A percentile compares a stretch with the other conserved stretches of the same genome.
Evolutionary conservation across 768 basidiomycete species (phyloP).

Genomic region (Russula lepida): DNA sequence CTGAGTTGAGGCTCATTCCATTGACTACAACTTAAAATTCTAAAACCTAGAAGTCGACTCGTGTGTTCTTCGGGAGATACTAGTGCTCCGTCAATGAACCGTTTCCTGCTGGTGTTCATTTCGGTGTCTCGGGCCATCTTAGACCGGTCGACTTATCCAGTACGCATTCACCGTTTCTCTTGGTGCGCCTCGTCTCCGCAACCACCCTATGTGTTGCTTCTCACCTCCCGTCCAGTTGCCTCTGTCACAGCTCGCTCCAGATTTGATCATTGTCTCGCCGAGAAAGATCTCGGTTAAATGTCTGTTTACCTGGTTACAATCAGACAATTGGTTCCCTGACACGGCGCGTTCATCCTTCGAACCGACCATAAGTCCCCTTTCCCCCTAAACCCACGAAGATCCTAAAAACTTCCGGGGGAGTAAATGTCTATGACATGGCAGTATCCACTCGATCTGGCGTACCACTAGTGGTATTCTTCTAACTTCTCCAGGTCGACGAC

Average conservation of each 20-base stretch:
- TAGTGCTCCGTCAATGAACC: background rate
- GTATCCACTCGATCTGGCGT: background rate
- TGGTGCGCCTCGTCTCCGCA: background rate
- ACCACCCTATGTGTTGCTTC: background rate
- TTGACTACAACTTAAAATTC: constrained; percentile 6
- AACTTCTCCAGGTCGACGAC: no score
- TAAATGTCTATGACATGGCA: background rate
- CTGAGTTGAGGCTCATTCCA: background rate
- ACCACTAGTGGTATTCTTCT: no score
- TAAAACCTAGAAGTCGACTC: constrained; percentile 11
- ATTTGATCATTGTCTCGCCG: background rate
- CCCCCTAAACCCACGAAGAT: background rate
- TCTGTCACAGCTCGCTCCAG: background rate
- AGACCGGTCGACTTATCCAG: background rate
- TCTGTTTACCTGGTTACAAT: background rate
- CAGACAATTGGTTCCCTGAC: background rate
- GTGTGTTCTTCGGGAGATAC: background rate
- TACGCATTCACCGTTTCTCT: background rate
- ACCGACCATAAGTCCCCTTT: background rate
- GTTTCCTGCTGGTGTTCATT: background rate
- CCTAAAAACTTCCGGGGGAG: background rate
- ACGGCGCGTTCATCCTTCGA: background rate
- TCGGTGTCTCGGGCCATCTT: constrained; percentile 4
- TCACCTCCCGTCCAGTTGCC: background rate
- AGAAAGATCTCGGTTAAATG: background rate